Evolutionary conservation across 208 protist species (phyloP).

Genomic region (Trypanosoma theileri): DNA sequence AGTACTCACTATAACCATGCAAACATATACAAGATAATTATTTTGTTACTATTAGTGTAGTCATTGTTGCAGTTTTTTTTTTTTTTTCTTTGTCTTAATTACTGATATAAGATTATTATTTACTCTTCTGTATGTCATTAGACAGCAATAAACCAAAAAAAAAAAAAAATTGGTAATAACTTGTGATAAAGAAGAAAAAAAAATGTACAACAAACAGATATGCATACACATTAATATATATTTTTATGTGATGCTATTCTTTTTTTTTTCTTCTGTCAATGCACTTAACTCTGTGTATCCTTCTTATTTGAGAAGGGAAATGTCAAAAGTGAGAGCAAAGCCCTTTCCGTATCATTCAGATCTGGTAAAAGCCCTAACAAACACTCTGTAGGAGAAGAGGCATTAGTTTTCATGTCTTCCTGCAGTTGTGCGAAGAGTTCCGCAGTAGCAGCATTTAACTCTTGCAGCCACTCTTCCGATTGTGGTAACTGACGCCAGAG

Average conservation of each 20-base stretch:
- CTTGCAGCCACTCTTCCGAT: neutral
- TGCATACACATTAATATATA: neutral
- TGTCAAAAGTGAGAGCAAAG: slow-evolving; percentile 4
- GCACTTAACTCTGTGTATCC: neutral
- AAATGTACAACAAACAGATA: slow-evolving; percentile 7
- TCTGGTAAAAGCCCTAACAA: neutral
- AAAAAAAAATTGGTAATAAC: slow-evolving; percentile 17
- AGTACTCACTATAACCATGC: too few species aligned
- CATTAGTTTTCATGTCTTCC: neutral
- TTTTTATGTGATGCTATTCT: neutral
- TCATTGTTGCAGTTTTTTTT: neutral
- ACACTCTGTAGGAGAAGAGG: neutral
- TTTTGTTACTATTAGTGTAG: too few species aligned
- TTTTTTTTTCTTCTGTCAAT: slow-evolving; percentile 2
- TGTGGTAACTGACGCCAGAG: slow-evolving; percentile 10
- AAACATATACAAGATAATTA: too few species aligned
- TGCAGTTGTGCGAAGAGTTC: neutral
- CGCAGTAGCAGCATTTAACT: neutral
- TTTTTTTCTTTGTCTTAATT: slow-evolving; percentile 7
- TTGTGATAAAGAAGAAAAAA: slow-evolving; percentile 19
- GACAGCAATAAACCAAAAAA: neutral
- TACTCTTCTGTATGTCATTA: neutral
- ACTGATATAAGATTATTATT: neutral
- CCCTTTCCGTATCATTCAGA: slow-evolving; percentile 8
- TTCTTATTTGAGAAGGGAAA: neutral